Evolutionary conservation across 2,329 filamentous ascomycete genomes (phyloP), one percentile per base, ranked within the genome.

Genomic region (Elsinoe arachidis): DNA sequence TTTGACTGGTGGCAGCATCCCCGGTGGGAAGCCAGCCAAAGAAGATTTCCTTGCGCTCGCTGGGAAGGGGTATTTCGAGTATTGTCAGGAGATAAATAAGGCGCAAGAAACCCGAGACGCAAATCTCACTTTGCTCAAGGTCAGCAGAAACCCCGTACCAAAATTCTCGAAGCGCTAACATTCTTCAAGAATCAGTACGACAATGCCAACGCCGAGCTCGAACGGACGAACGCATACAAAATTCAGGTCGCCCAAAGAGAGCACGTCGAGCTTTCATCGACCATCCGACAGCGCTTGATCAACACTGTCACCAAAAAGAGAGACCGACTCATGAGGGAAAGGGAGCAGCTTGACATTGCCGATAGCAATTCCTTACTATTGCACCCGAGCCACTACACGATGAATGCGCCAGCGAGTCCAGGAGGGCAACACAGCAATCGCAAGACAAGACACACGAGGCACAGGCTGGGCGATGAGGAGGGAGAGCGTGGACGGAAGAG

Each of bases 41-140:
- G 86, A 88, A 74, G 90, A 85, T 63, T 82, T 81, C 68, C 74
- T 76, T 43, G 78, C 77, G 33, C 70, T 82, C 63, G 80, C 90
- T 34, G 93, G 93, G 1, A 88, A 85, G 66, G 83, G 87, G 67
- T 96, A 96, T 70, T 80, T 86, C 59, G 84, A 89, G 63, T 97
- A 95, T 74, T 83, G 93, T 17, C 83, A 89, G 63, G 84, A 92
- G 61, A 82, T 96, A 56, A 95, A 96, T 68, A 86, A 95, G 70
- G 81, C 90, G 6, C 84, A 96, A 63, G 91, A 97, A 72, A 82
- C 89, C 66, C 83, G 89, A 64, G 93, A 99, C 75, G 85, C 87
- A 62, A 84, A 91, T 65, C 74, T 97, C 67, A 85, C 87, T 5
- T 82, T 86, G 67, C 81, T 95, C 63, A 86, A 87, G 79, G 93